phyloP scores from a whole-genome alignment of 305 asterid species.

The Fraxinus paxiana region DNA sequence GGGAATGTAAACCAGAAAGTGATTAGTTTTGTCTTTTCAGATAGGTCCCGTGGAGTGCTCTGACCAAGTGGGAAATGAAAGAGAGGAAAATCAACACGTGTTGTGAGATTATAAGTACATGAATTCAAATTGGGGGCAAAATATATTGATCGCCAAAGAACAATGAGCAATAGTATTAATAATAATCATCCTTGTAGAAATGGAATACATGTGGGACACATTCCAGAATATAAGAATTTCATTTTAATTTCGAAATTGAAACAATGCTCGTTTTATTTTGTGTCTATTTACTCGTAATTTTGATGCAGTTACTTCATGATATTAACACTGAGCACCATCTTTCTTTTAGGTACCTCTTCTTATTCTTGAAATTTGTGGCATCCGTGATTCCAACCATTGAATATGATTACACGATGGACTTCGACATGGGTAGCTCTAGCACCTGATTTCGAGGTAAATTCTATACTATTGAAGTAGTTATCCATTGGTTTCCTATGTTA shows the following conservation, averaged over 20 bases:
- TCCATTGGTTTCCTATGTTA: not conserved
- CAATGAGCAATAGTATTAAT: not conserved
- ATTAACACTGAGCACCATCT: not conserved
- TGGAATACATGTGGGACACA: not conserved
- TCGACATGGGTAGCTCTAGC: constrained; percentile 90
- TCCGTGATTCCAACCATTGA: constrained; percentile 96
- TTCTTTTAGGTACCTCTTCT: constrained; percentile 83
- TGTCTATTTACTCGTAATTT: not conserved
- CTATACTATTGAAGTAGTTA: not conserved
- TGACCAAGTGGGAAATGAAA: not conserved
- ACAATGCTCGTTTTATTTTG: not conserved
- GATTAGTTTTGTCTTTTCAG: not conserved
- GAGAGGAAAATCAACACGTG: not conserved
- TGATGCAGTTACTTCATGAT: not conserved
- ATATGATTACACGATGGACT: constrained; percentile 97
- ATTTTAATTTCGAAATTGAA: not conserved
- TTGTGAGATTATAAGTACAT: not conserved
- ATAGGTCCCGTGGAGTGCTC: not conserved
- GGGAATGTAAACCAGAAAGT: not conserved
- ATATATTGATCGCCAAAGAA: not conserved
- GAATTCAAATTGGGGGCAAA: not conserved
- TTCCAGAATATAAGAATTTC: not conserved
- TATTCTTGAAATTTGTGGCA: constrained; percentile 94
- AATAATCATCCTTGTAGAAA: not conserved
- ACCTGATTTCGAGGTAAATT: constrained; percentile 47